A percentile compares a stretch with the other conserved stretches of the same genome.
Evolutionary conservation across 768 basidiomycete species (phyloP).

Genomic region (Rubroboletus satanas): DNA sequence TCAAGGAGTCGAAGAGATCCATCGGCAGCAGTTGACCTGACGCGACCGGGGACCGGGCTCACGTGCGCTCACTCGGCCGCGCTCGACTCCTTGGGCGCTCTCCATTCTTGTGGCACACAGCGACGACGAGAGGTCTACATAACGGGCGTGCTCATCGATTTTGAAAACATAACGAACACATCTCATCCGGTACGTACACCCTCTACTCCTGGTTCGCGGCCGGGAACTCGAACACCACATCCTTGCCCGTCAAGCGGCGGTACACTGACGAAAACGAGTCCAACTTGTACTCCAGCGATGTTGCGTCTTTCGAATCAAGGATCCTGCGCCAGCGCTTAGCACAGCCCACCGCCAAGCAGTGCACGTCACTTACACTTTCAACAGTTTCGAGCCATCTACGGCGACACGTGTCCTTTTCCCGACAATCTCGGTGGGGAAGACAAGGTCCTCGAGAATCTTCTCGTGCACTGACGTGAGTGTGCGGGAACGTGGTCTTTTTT

Average conservation of each 20-base stretch:
- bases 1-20: conserved; percentile 25
- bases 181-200: conserved; percentile 31
- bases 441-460: conserved; percentile 97
- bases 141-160: conserved; percentile 38
- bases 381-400: conserved; percentile 89
- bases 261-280: conserved; percentile 99
- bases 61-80: conserved; percentile 23
- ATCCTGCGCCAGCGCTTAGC: conserved; percentile 50
- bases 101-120: conserved; percentile 23
- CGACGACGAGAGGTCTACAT: conserved; percentile 19
- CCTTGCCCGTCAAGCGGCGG: conserved; percentile 93
- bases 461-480: conserved; percentile 98
- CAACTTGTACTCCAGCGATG: conserved; percentile 98
- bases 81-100: neutral
- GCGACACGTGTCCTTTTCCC: conserved; percentile 96
- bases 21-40: conserved; percentile 25
- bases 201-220: conserved; percentile 66
- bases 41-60: conserved; percentile 33
- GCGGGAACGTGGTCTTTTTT: conserved; percentile 95
- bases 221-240: conserved; percentile 92
- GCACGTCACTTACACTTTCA: conserved; percentile 83
- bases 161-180: conserved; percentile 29
- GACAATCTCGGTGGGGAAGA: conserved; percentile 98
- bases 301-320: conserved; percentile 97
- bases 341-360: conserved; percentile 7